phyloP scores from a whole-genome alignment of 192 early-diverging fungal species.

The Haplosporangium gracile region DNA sequence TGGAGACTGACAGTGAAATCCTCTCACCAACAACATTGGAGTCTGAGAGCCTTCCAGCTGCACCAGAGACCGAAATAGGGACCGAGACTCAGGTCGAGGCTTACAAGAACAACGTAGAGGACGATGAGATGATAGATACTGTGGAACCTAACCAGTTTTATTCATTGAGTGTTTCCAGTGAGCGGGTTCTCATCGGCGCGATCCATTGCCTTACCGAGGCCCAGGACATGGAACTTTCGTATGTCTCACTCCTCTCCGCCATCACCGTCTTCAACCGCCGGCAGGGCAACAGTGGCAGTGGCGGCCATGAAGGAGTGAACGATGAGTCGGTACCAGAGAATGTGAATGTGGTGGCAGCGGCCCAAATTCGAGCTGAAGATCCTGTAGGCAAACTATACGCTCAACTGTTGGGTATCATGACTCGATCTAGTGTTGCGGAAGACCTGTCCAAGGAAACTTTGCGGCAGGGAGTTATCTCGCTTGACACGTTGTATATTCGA shows the following conservation, averaged over 20 bases:
- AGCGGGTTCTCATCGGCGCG: not conserved
- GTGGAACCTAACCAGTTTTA: not conserved
- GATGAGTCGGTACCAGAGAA: no score
- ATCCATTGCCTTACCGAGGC: constrained; percentile 30
- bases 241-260: constrained; percentile 31
- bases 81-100: not conserved
- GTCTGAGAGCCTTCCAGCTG: not conserved
- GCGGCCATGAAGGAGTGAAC: not conserved
- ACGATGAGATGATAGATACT: not conserved
- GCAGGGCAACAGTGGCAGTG: not conserved
- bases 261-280: constrained; percentile 19
- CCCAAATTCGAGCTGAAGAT: no score
- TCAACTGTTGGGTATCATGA: constrained; percentile 21
- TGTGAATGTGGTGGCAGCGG: no score
- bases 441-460: constrained; percentile 5
- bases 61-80: not conserved
- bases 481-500: constrained; percentile 17
- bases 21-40: not conserved
- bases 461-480: constrained; percentile 13
- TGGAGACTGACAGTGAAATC: not conserved
- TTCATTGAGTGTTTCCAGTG: not conserved
- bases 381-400: constrained; percentile 7
- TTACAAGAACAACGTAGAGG: not conserved
- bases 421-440: not conserved
- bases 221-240: constrained; percentile 34